Percentiles rank a stretch among this genome's conserved stretches.
Evolutionary conservation across 1,139 yeast species (phyloP).

Genomic region (Fermentozyma sake): DNA sequence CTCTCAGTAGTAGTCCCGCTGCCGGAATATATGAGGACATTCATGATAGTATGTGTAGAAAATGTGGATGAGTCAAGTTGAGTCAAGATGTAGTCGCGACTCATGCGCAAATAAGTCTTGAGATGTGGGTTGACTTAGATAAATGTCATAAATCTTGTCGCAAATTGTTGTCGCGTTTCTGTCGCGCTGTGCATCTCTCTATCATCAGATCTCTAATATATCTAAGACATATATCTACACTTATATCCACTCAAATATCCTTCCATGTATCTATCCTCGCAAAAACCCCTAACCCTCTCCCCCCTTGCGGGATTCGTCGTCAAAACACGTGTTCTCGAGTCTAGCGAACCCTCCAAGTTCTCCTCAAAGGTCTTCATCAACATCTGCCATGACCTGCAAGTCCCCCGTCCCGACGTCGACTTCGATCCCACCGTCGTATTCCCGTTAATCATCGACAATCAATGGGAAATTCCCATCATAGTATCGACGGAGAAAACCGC

Average conservation of each 20-base stretch:
- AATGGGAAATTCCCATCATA: constrained; percentile 83
- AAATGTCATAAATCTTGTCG: too few relatives aligned
- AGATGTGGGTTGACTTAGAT: too few relatives aligned
- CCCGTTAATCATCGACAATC: constrained; percentile 61
- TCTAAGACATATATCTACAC: too few relatives aligned
- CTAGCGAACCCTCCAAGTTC: constrained; percentile 19
- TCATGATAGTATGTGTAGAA: too few relatives aligned
- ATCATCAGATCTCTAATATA: too few relatives aligned
- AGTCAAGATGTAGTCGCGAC: too few relatives aligned
- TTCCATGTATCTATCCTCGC: too few relatives aligned
- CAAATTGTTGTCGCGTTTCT: too few relatives aligned
- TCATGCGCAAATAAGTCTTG: too few relatives aligned
- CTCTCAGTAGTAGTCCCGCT: constrained; percentile 87
- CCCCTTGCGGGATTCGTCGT: constrained; percentile 66
- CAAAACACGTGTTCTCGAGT: constrained; percentile 48
- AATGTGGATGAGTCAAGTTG: not conserved
- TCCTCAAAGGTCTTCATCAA: constrained; percentile 74
- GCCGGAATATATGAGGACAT: constrained; percentile 77
- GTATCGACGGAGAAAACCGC: constrained; percentile 54
- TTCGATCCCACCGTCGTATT: constrained; percentile 58
- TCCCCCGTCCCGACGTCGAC: constrained; percentile 49
- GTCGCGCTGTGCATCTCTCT: too few relatives aligned
- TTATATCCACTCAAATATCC: too few relatives aligned
- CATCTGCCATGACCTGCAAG: constrained; percentile 59
- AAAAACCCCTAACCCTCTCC: too few relatives aligned